Evolutionary conservation across 257 asterid species (phyloP), one percentile per base, ranked within the genome.

Genomic region (Rubia yunnanensis): DNA sequence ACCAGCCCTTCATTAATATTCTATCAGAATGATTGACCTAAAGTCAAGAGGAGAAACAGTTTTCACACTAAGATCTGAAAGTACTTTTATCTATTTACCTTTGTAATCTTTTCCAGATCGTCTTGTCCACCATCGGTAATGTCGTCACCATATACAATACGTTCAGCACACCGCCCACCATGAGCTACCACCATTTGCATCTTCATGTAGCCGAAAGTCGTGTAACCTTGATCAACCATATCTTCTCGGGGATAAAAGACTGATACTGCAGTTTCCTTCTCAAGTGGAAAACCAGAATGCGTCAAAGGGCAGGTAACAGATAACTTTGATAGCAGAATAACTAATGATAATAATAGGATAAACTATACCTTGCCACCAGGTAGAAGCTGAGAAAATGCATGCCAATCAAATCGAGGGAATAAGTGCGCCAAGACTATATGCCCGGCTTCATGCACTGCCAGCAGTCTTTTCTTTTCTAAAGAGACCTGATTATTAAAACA

Each of bases 181-280:
- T 92, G 99, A 76, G 97, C 97, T 74, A 92, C 99, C 79, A 92
- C 90, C 99, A 92, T 89, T 88, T 92, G 99, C 99, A 92, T 92
- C 83, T 84, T 85, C 96, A 92, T 71, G 86, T 92, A 92, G 67
- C 99, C 99, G 49, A 88, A 86, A 61, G 96, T 92, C 54, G 92
- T 85, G 72, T 87, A 87, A 60, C 95, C 97, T 86, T 81, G 94
- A 80, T 87, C 92, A 50, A 88, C 88, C 77, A 85, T 81, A 70
- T 92, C 96, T 83, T 89, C 97, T 72, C 99, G 86, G 36, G 99
- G 96, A 81, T 92, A 89, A 77, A 92, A 92, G 68, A 92, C 96
- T 69, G 99, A 89, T 62, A 92, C 78, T 20, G 99, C 97, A 71
- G 99, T 92, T 84, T 92, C 99, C 99, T 92, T 80, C 76, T 77